phyloP scores from a whole-genome alignment of 176 grass and related monocot species.

The Hsuehochloa calcarea region DNA sequence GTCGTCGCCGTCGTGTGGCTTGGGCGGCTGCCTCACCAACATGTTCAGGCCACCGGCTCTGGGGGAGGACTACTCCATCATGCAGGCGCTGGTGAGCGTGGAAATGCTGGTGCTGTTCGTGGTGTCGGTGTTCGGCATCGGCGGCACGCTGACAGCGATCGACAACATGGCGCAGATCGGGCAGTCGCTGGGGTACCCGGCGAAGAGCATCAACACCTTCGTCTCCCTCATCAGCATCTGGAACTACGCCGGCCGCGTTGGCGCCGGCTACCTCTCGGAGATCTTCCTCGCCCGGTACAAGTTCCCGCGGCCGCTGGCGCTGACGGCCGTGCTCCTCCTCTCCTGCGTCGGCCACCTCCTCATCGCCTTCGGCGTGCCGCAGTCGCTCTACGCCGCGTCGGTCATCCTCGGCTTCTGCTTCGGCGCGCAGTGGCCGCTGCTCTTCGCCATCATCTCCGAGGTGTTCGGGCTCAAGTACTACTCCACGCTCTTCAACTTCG shows the following conservation, averaged over 20 bases:
- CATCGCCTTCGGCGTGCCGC: slow-evolving; percentile 69
- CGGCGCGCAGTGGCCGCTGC: slow-evolving; percentile 84
- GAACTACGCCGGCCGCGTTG: slow-evolving; percentile 88
- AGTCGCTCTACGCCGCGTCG: slow-evolving; percentile 66
- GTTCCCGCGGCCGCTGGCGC: slow-evolving; percentile 64
- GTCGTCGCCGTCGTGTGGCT: background rate
- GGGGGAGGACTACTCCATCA: slow-evolving; percentile 57
- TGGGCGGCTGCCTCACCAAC: background rate
- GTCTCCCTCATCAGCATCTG: slow-evolving; percentile 91
- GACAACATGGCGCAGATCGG: slow-evolving; percentile 99
- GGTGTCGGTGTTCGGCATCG: slow-evolving; percentile 67
- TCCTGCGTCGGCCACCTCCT: slow-evolving; percentile 84
- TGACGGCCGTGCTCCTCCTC: slow-evolving; percentile 58
- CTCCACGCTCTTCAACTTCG: slow-evolving; percentile 92
- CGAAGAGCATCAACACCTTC: slow-evolving; percentile 76
- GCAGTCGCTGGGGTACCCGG: slow-evolving; percentile 67
- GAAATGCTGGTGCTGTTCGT: slow-evolving; percentile 58
- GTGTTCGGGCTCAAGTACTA: slow-evolving; percentile 94
- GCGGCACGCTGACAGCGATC: slow-evolving; percentile 82
- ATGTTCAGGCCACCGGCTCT: slow-evolving; percentile 49
- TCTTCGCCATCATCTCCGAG: slow-evolving; percentile 94
- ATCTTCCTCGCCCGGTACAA: slow-evolving; percentile 59
- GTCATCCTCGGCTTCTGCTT: slow-evolving; percentile 90
- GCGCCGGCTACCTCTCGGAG: slow-evolving; percentile 70
- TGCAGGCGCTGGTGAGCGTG: slow-evolving; percentile 57